Evolutionary conservation across 2,329 filamentous ascomycete genomes (phyloP), one percentile per base, ranked within the genome.

Genomic region (Chrysoporthe austroafricana): DNA sequence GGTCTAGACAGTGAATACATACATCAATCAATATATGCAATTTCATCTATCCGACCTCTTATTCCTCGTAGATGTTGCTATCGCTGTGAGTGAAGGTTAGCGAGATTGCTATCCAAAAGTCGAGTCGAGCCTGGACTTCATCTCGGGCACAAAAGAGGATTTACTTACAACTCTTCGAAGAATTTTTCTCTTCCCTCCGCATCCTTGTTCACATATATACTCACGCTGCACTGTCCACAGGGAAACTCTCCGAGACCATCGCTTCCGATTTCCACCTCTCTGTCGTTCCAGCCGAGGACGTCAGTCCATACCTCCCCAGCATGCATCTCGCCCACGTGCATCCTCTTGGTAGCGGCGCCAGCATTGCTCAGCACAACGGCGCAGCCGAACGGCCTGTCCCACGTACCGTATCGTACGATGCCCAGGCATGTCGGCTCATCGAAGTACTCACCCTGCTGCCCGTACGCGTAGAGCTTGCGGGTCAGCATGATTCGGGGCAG

Each of bases 391-490:
- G 79, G 76, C 5, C 77, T 76, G 68, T 83, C 81, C 73, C 77
- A 78, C 0, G 79, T 81, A 16, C 84, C 84, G 57, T 79, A 78
- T 9, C 85, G 80, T 50, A 87, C 85, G 79, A 85, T 89, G 68
- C 88, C 89, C 65, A 91, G 82, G 74, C 88, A 90, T 42, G 86
- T 86, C n/a, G 81, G 77, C 50, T 82, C 79, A 74, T 90, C 85
- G 62, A 79, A 88, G 75, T 91, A 91, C 71, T 91, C 88, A 4
- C 82, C 82, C 74, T 91, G 89, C 65, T 82, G 77, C 13, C 90
- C 90, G 73, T 91, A 91, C 0, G 88, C 87, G 72, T 89, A 92
- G 2, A 90, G 79, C 75, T 88, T 90, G 18, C 90, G 83, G 2
- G 87, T 88, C 34, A 89, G 83, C 18, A 86, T 82, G 16, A 92